Evolutionary conservation across 1,284 basidiomycete species (phyloP), one percentile per base, ranked within the genome.

Genomic region (Phlebopus sp.): DNA sequence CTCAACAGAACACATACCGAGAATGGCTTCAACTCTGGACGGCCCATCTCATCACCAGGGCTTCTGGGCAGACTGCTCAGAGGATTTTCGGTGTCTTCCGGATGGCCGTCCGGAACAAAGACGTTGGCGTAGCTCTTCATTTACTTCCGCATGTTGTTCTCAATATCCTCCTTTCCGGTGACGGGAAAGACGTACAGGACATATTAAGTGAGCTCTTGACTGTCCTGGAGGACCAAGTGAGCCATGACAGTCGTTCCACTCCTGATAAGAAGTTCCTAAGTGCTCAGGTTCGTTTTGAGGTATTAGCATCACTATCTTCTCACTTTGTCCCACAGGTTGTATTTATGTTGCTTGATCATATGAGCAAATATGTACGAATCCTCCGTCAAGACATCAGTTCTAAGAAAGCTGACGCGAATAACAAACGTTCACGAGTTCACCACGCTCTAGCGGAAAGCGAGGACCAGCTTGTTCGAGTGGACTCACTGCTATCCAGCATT

Each of bases 11-110:
- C 4, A 93, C 92, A 0, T 99, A 97, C 68, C 84, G 95, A 40
- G 95, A 99, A 66, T 99, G 97, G 97, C 78, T 99, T 18, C 92
- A 97, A 56, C 67, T 80, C 0, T 99, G 96, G 95, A 85, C 90
- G 0, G 78, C 81, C 10, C 79, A 91, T 62, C 80, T 99, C n/a
- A 91, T 98, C 48, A 76, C 79, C 9, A 72, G 77, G 61, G 77
- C 76, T 2, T 78, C 78, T 2, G 81, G 80, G n/a, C 59, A 64
- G 2, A 74, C 71, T 27, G 88, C 88, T 4, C 68, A 73, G 50
- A 71, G 69, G 18, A 84, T 99, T 39, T 99, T 99, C 62, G 73
- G 78, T 8, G 82, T 88, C 5, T 92, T 97, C 61, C 79, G 84
- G 18, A 81, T 85, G 3, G 84, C 90, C 0, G 79, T 98, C 21